phyloP scores from a whole-genome alignment of 2,329 filamentous ascomycete species.

The Aspergillus sp. region DNA sequence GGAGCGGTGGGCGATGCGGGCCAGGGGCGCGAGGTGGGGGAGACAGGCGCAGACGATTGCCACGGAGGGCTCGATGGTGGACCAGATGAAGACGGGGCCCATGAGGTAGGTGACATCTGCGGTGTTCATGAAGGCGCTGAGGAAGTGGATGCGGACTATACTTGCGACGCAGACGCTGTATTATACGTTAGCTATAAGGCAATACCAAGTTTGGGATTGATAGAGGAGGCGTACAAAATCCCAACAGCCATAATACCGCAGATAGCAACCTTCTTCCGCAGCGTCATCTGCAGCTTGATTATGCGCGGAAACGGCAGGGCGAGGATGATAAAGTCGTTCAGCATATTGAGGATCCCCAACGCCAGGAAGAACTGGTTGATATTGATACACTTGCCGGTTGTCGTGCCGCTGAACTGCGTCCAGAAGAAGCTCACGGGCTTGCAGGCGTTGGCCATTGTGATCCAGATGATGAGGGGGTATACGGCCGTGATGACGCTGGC shows the following conservation, averaged over 20 bases:
- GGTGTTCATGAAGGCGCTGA: constrained; percentile 1
- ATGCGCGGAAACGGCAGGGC: constrained; percentile 7
- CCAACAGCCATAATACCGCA: constrained; percentile 17
- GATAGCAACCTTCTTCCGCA: constrained; percentile 14
- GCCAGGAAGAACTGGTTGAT: not conserved
- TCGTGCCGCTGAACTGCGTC: constrained; percentile 11
- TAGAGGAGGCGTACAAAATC: constrained; percentile 14
- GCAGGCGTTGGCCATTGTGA: constrained; percentile 14
- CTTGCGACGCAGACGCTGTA: constrained; percentile 14
- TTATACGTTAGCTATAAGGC: not conserved
- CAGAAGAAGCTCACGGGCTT: constrained; percentile 16
- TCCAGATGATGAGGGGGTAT: constrained; percentile 16
- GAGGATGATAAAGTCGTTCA: not conserved
- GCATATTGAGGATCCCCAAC: not conserved
- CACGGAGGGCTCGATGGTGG: constrained; percentile 14
- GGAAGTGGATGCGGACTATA: constrained; percentile 12
- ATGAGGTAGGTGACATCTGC: constrained; percentile 13
- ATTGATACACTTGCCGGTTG: not conserved
- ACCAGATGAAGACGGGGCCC: constrained; percentile 15
- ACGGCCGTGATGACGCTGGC: constrained; percentile 10
- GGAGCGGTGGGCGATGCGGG: not conserved
- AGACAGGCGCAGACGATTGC: constrained; percentile 16
- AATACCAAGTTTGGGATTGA: too few relatives aligned
- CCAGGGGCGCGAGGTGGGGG: constrained; percentile 16
- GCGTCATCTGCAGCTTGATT: constrained; percentile 13